Percentiles rank a stretch among this genome's conserved stretches.
Evolutionary conservation across 179 eudicot species (phyloP).

Genomic region (Patellifolia procumbens): DNA sequence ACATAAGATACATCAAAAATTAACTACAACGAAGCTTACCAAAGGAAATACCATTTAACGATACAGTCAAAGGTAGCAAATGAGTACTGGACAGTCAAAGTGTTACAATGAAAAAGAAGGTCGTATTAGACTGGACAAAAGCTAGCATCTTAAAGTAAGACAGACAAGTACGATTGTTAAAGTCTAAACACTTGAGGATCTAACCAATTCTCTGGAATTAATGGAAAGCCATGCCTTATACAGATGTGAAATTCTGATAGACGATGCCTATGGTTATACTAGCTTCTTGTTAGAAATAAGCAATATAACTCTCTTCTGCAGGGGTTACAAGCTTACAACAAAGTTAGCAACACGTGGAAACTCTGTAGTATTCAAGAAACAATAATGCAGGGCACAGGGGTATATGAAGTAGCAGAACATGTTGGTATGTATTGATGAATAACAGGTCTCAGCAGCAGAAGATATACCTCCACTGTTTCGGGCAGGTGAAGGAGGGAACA

Average conservation of each 20-base stretch:
- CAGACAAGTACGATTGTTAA: background rate
- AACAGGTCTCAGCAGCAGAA: background rate
- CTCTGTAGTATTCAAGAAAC: background rate
- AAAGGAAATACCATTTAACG: too few species aligned
- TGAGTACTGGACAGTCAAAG: too few species aligned
- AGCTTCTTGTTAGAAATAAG: background rate
- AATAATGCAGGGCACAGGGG: background rate
- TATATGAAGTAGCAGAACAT: background rate
- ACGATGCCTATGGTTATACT: background rate
- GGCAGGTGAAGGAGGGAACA: conserved; percentile 47
- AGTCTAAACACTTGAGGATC: too few species aligned
- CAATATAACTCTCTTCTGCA: background rate
- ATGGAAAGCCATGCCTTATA: too few species aligned
- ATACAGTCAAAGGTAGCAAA: too few species aligned
- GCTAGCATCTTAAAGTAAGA: background rate
- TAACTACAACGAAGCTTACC: background rate
- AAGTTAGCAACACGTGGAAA: too few species aligned
- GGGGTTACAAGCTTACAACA: too few species aligned
- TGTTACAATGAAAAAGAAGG: too few species aligned
- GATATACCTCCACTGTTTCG: conserved; percentile 78
- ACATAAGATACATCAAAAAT: conserved; percentile 15
- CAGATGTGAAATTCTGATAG: background rate
- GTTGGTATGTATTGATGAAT: background rate
- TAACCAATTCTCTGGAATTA: too few species aligned
- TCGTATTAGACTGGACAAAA: background rate